Base-by-base conservation (phyloP, 306 rosid species). In the Nissolia schottii region DNA sequence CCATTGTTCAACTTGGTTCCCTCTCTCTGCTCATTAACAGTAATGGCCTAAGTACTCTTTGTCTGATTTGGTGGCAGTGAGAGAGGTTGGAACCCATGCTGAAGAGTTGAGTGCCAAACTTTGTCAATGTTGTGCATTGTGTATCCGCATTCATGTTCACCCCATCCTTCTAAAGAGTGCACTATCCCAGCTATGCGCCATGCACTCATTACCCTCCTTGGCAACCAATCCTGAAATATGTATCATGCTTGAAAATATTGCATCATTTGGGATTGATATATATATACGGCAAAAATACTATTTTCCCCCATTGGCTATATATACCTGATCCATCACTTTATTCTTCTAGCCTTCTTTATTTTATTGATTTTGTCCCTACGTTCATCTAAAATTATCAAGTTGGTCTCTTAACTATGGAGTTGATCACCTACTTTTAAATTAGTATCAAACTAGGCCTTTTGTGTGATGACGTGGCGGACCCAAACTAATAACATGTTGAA, bases 171-270 rank as follows among this genome's bases (percentile, higher is more conserved):
- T 15, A 87, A 53, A 2, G 79, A 85, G 37, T 94, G 92, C 29
- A 93, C 68, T 41, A 87, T 80, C 0, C 92, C 96, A 0, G 87
- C 96, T 32, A 87, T 65, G 14, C 96, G 86, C 85, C 96, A 86
- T n/a, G 88, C 97, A 69, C 94, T 93, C 96, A 93, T 93, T 35
- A 83, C 92, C 73, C 85, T 84, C 55, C 96, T 87, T 74, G 87
- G 79, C 72, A 94, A 45, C 97, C 96, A 91, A 35, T 82, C 83
- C 87, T 80, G 64, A 57, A 57, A 9, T n/a, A 61, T 43, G 5
- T 3, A 5, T 37, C 8, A 19, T 2, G 0, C 23, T 7, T 20
- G 2, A 29, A 72, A 22, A 10, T 51, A n/a, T n/a, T n/a, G 18
- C 2, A 23, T n/a, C 3, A 48, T 24, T 11, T 22, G 11, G 2